Base-by-base conservation (phyloP, 1,284 basidiomycete species). In the Butyriboletus appendiculatus region DNA sequence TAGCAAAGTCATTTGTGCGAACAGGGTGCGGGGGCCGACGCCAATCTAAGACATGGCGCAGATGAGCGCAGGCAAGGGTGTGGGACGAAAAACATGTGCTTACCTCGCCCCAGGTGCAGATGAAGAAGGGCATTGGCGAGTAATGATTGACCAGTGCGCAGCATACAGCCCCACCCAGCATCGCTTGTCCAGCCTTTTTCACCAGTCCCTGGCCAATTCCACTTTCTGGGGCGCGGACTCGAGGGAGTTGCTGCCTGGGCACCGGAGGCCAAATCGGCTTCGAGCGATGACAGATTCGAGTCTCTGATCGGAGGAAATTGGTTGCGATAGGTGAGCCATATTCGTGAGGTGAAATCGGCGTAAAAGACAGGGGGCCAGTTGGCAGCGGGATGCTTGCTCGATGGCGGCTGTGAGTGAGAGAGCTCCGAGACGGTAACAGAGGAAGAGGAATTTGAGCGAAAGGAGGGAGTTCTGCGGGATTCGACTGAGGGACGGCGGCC, bases 121-220 rank as follows among this genome's bases (percentile, higher is more conserved):
- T 90, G 84, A 15, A 96, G 72, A 22, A 98, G 76, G 0, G 95
- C 86, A 63, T 96, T 98, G 5, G 94, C 96, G 16, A 99, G 77
- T 57, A 99, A 69, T 62, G 90, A 92, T 74, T 98, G 96, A 0
- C 95, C 96, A 0, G 96, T 98, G 24, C 96, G 76, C 28, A 98
- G 73, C 96, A 99, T 98, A 72, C 96, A 99, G 0, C 96, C 96
- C 96, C 96, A 99, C 0, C 96, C 96, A 0, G 93, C 80, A 76
- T 99, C 96, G 60, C 84, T 92, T n/a, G 88, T 93, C 82, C 94
- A 88, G 0, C 89, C 90, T 63, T 87, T 88, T 66, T 92, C 90
- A 0, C 80, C 81, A 1, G 78, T 69, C 30, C 77, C 66, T 14
- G 75, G 75, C 75, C 80, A 82, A 50, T 75, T 74, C 80, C 78